Conservation (phyloP, 1,284 basidiomycete species). For the Ceratorhiza oryzae-sativae region DNA sequence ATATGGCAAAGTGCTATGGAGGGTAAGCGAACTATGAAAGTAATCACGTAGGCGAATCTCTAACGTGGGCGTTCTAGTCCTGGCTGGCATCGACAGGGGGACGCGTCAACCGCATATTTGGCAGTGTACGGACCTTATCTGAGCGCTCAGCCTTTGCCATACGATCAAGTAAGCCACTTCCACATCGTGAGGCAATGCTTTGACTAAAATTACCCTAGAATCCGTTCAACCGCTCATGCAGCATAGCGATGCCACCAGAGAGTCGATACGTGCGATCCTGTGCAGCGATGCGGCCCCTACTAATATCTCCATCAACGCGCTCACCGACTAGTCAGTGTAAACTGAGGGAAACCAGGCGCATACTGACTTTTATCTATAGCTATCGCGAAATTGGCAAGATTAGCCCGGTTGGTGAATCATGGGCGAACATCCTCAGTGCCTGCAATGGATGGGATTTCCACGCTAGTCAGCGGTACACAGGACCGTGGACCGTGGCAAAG, state of each 20-base stretch:
- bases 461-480: conserved; percentile 20
- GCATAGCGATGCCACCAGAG: neutral
- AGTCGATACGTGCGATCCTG: conserved; percentile 4
- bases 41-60: conserved; percentile 2
- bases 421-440: neutral
- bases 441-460: conserved; percentile 29
- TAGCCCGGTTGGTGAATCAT: conserved; percentile 10
- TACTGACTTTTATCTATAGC: neutral
- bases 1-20: neutral
- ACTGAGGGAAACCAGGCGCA: too few species aligned
- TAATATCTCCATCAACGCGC: conserved; percentile 12
- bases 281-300: conserved; percentile 15
- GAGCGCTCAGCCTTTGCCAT: neutral
- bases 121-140: neutral
- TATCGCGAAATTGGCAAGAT: conserved; percentile 22
- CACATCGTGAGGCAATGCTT: too few species aligned
- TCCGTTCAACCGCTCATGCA: conserved; percentile 37
- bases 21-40: neutral
- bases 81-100: neutral
- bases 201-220: neutral
- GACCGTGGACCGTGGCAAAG: conserved; percentile 17
- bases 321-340: conserved; percentile 15
- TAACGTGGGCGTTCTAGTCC: neutral
- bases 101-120: neutral
- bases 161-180: neutral